Percentiles rank a stretch among this genome's conserved stretches.
These are phyloP conservation scores for Taiozyma sp. DNA, from an alignment of 1,139 yeast genomes.

Conservation along the genomic window DNA sequence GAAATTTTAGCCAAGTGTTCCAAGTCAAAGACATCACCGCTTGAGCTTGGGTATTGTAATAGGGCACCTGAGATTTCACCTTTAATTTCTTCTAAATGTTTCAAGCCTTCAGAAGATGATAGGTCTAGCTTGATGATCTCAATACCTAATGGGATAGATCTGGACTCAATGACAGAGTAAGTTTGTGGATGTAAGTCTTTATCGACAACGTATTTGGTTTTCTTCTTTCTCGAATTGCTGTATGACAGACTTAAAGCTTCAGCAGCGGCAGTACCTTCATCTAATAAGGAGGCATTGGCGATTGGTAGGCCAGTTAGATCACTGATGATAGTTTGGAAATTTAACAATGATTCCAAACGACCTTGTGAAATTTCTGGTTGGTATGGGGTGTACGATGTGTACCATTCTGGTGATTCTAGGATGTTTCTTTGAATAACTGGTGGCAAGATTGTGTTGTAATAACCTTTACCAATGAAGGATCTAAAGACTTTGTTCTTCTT, in stretches of 20 bases:
- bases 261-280: conserved; percentile 98
- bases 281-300: conserved; percentile 90
- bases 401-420: conserved; percentile 95
- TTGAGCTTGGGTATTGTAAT: conserved; percentile 87
- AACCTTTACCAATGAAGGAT: conserved; percentile 90
- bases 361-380: conserved; percentile 99
- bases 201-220: conserved; percentile 67
- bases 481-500: conserved; percentile 64
- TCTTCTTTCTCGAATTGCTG: conserved; percentile 65
- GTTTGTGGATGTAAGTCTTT: conserved; percentile 82
- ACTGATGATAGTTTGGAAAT: conserved; percentile 84
- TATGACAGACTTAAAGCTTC: conserved; percentile 91
- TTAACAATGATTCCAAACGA: conserved; percentile 81
- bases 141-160: conserved; percentile 74
- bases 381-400: conserved; percentile 96
- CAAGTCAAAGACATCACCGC: conserved; percentile 60
- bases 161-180: conserved; percentile 65
- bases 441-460: conserved; percentile 86
- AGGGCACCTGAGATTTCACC: conserved; percentile 70
- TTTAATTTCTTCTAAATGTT: conserved; percentile 33
- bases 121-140: conserved; percentile 59
- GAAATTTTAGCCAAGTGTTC: conserved; percentile 50
- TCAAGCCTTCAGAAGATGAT: conserved; percentile 38
- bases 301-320: conserved; percentile 90
- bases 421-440: conserved; percentile 91